These are phyloP conservation scores for Ophiocordyceps sinensis DNA, from an alignment of 2,329 filamentous ascomycete genomes.

Conservation along the genomic window DNA sequence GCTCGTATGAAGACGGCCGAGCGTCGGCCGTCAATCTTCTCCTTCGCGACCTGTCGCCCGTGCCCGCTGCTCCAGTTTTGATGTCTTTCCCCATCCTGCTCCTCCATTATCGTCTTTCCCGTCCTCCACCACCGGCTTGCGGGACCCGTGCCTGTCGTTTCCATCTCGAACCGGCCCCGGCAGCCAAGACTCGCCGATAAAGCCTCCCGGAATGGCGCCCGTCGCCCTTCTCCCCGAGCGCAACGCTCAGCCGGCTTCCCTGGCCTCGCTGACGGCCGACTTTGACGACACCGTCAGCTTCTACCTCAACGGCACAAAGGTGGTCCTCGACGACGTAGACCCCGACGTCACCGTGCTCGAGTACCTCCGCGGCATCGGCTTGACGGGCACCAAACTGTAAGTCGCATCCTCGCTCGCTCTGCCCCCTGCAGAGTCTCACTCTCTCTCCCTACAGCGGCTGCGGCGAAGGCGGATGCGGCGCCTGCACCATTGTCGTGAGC, in stretches of 20 bases:
- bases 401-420: constrained; percentile 6
- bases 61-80: not conserved
- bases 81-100: not conserved
- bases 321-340: constrained; percentile 73
- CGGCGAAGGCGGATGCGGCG: constrained; percentile 90
- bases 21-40: not conserved
- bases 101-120: too few species aligned
- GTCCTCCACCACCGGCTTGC: too few species aligned
- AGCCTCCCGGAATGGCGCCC: constrained; percentile 33
- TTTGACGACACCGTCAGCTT: constrained; percentile 86
- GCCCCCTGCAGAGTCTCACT: not conserved
- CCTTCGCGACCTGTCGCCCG: not conserved
- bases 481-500: constrained; percentile 88
- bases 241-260: constrained; percentile 16
- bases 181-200: not conserved
- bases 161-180: not conserved
- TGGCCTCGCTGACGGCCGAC: constrained; percentile 45
- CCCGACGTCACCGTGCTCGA: constrained; percentile 86
- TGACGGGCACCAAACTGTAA: constrained; percentile 85
- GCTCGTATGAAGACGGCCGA: constrained; percentile 1
- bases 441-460: constrained; percentile 48
- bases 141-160: not conserved
- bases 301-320: constrained; percentile 87
- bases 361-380: constrained; percentile 80
- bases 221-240: constrained; percentile 36